Base-by-base conservation (phyloP, 1,284 basidiomycete species). In the Sanghuangporus sanghuang region DNA sequence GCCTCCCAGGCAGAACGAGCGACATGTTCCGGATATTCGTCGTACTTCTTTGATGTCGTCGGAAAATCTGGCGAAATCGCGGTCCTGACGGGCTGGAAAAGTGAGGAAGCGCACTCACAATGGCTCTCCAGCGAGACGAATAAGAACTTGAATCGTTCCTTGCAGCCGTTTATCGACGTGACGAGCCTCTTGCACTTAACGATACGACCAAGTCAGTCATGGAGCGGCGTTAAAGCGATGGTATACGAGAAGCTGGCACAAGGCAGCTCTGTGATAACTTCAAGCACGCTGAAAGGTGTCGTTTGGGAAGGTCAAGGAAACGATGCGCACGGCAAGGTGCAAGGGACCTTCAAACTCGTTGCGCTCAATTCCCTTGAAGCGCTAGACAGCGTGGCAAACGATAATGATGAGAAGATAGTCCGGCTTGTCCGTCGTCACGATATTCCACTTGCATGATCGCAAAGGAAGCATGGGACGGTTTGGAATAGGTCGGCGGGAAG, bases 51-150 rank as follows among this genome's bases (percentile, higher is more conserved):
- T 70, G 67, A 70, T 12, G 70, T 75, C 61, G 59, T 64, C 14
- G 39, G 62, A 5, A 66, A 70, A 39, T 56, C 71, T 3, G 62
- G 58, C 3, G 64, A 70, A 40, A 61, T 82, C 2, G 76, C 78
- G 67, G 67, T 83, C 44, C 65, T 81, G 44, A 77, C 79, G 2
- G 79, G 81, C 3, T 83, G 81, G 82, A 59, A 71, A 57, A 72
- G 73, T 64, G 75, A 77, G 18, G 66, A 67, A 8, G 75, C 76
- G 8, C 81, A 82, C 64, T 60, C 74, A 27, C 69, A 72, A 38
- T 83, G 80, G 80, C 78, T 81, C 40, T 67, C 63, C 11, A 78
- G 78, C 66, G 72, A 75, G 8, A 69, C 68, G 63, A 81, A 81
- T 59, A 74, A 80, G 64, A 72, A 70, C 52, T 68, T 82, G 16